Conservation (phyloP, 2,329 filamentous ascomycete species). For the Rutstroemia sp. region DNA sequence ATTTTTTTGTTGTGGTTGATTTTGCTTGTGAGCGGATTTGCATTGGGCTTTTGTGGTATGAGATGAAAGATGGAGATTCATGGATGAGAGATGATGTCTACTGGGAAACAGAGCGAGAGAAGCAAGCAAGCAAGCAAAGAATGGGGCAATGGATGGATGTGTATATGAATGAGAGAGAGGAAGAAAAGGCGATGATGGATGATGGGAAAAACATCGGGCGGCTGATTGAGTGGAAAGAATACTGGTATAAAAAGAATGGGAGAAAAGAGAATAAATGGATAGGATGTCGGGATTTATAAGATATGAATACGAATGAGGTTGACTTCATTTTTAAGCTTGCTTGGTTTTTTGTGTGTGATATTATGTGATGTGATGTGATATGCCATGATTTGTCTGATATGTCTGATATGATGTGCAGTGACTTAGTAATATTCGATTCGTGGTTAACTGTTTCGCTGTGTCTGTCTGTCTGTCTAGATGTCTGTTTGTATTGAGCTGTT, state of each 20-base stretch:
- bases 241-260: background rate
- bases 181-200: background rate
- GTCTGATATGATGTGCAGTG: too few relatives aligned
- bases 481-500: background rate
- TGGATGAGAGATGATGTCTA: too few relatives aligned
- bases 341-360: too few relatives aligned
- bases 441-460: too few relatives aligned
- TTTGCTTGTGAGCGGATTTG: background rate
- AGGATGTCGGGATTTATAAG: too few relatives aligned
- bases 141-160: background rate
- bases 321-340: too few relatives aligned
- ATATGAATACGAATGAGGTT: too few relatives aligned
- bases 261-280: background rate
- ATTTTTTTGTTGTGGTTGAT: too few relatives aligned
- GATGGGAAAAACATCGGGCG: background rate
- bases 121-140: background rate
- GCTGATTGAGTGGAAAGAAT: background rate
- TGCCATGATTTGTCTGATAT: too few relatives aligned
- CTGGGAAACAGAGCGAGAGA: background rate
- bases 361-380: too few relatives aligned
- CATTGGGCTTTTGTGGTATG: background rate
- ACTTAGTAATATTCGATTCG: too few relatives aligned
- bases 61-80: background rate
- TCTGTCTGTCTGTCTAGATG: background rate
- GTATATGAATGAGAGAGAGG: background rate